Evolutionary conservation across 1,284 basidiomycete genomes (phyloP), one percentile per base, ranked within the genome.

Genomic region (Rhodotorula sp.): DNA sequence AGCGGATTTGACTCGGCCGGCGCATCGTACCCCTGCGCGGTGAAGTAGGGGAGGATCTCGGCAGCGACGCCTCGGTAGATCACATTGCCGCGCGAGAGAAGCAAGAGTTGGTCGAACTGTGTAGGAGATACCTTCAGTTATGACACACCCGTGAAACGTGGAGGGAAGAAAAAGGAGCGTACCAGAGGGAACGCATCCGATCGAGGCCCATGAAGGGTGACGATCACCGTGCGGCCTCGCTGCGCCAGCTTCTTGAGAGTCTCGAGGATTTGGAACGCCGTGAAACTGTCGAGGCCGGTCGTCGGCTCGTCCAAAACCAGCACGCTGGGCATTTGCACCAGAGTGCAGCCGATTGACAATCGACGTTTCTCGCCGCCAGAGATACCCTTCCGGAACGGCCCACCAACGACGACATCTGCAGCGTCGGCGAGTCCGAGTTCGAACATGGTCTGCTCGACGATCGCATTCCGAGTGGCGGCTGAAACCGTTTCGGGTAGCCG

Each of bases 281-380:
- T 84, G 67, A 83, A 84, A 0, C 84, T 82, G 71, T 86, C 85
- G 48, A 81, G 77, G 8, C 82, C 82, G 4, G 80, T 82, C 1
- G 90, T 91, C 12, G 91, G 90, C 77, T 91, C 91, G 79, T 95
- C 92, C 33, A 93, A 83, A 37, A 93, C 86, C 57, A 94, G 80
- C 12, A 94, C 84, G 77, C 91, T 90, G 0, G 91, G 91, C 46
- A 86, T 83, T 0, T 89, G 88, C 63, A 94, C 72, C 14, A 76
- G 70, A 0, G 75, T 89, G 66, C 92, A 84, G 14, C 92, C 91
- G 69, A 95, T 93, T 64, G 87, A 89, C 24, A 95, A 87, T 55
- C 92, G 84, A 55, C 81, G 77, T 83, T 89, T 90, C 81, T 94
- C 91, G 29, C 91, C 91, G 22, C 91, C 92, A 68, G 89, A 91